These are phyloP conservation scores for Aspergillus conjunctus DNA, from an alignment of 495 filamentous ascomycete species.

Conservation along the genomic window DNA sequence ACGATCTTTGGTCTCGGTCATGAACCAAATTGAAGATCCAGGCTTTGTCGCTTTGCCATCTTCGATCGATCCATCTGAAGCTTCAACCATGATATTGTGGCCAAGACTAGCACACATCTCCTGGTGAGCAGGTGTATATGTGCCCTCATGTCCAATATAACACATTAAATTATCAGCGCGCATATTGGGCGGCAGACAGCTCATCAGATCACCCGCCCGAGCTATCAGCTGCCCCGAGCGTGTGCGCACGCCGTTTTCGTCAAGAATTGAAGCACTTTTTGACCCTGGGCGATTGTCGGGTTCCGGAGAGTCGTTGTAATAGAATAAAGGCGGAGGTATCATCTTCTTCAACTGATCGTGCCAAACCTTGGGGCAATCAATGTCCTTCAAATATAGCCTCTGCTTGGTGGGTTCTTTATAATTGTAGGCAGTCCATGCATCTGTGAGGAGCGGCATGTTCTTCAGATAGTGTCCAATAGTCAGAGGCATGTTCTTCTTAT, in stretches of 20 bases:
- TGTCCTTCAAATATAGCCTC: conserved; percentile 41
- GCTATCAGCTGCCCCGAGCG: conserved; percentile 42
- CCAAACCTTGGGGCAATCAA: conserved; percentile 55
- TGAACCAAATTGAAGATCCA: conserved; percentile 95
- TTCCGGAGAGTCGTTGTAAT: conserved; percentile 77
- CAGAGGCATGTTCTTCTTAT: conserved; percentile 69
- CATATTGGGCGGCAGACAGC: conserved; percentile 80
- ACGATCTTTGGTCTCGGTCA: conserved; percentile 92
- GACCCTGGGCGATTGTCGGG: conserved; percentile 47
- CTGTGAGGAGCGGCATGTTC: conserved; percentile 74
- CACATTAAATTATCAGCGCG: conserved; percentile 96
- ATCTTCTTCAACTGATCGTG: conserved; percentile 71
- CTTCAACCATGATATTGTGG: conserved; percentile 97
- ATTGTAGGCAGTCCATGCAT: conserved; percentile 68
- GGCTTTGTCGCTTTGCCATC: conserved; percentile 68
- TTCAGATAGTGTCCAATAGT: conserved; percentile 86
- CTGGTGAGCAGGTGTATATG: conserved; percentile 92
- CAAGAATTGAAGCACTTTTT: neutral
- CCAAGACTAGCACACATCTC: conserved; percentile 97
- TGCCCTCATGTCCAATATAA: conserved; percentile 96
- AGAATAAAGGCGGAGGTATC: conserved; percentile 79
- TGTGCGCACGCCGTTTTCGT: conserved; percentile 9
- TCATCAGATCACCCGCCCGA: conserved; percentile 87
- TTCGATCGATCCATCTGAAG: conserved; percentile 60
- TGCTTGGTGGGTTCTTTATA: conserved; percentile 73